Percentiles rank a stretch among this genome's conserved stretches.
Conservation (phyloP, 202 grass and related monocot genomes). For the Miscanthus sacchariflorus region DNA sequence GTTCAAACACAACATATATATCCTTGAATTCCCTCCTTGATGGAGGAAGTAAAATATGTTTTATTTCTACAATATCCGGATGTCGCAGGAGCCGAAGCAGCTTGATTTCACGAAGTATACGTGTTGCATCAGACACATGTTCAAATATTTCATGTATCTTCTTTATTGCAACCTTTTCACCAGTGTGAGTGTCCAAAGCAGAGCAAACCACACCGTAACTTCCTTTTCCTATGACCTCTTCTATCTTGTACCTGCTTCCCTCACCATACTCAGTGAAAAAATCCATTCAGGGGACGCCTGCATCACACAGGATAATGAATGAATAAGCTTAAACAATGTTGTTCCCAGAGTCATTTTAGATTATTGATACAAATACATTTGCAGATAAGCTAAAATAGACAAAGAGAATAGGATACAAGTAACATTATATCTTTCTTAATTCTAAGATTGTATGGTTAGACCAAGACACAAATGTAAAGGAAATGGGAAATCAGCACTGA, state of each 20-base stretch:
- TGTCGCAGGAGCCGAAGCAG: constrained; percentile 69
- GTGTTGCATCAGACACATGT: constrained; percentile 78
- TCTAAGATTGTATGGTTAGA: neutral
- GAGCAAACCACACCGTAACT: constrained; percentile 76
- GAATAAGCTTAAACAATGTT: neutral
- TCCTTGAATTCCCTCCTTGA: constrained; percentile 74
- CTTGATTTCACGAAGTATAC: constrained; percentile 77
- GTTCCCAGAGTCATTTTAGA: neutral
- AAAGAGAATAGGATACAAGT: neutral
- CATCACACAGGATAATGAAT: constrained; percentile 4
- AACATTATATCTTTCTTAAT: neutral
- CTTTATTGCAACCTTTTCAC: constrained; percentile 72
- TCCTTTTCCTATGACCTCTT: constrained; percentile 79
- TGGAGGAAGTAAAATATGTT: constrained; percentile 69
- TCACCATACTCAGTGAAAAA: constrained; percentile 76
- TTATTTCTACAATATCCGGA: constrained; percentile 80
- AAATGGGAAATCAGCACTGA: neutral
- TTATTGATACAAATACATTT: neutral
- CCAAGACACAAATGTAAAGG: neutral
- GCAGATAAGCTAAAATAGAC: neutral
- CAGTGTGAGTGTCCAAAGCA: constrained; percentile 59
- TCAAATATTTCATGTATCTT: constrained; percentile 83
- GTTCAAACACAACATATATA: constrained; percentile 80
- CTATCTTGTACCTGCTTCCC: constrained; percentile 67
- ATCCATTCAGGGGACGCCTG: constrained; percentile 50